Evolutionary conservation across 345 rosid genomes (phyloP).

Genomic region (Hibiscus syriacus): DNA sequence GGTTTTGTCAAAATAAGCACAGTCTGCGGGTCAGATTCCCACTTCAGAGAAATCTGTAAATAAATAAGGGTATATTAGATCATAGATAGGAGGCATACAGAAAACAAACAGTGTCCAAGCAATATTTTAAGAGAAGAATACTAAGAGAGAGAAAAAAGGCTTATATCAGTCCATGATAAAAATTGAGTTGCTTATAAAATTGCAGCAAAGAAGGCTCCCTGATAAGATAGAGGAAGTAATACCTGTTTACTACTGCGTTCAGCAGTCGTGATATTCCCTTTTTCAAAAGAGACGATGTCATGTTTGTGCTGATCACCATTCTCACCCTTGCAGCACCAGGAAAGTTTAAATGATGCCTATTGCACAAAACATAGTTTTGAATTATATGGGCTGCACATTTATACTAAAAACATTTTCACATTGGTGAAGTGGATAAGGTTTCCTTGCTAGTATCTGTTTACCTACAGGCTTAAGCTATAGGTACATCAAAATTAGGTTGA

Average conservation of each 20-base stretch:
- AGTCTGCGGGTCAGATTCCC: constrained; percentile 90
- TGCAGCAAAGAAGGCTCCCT: neutral
- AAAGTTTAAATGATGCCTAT: constrained; percentile 97
- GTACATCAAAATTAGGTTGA: neutral
- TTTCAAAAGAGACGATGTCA: constrained; percentile 91
- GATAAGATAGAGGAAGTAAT: constrained; percentile 9
- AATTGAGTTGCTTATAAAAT: too few species aligned
- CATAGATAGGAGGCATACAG: neutral
- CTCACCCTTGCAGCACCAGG: constrained; percentile 90
- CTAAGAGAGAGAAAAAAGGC: too few species aligned
- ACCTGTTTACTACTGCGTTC: constrained; percentile 95
- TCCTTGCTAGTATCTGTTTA: neutral
- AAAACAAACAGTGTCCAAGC: neutral
- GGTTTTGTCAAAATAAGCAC: constrained; percentile 91
- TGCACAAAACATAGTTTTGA: constrained; percentile 20
- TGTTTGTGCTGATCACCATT: constrained; percentile 85
- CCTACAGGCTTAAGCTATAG: neutral
- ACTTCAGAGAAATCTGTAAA: constrained; percentile 85
- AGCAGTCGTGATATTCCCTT: constrained; percentile 85
- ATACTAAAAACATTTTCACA: neutral
- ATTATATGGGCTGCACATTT: constrained; percentile 1
- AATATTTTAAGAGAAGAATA: neutral
- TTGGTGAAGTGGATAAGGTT: neutral
- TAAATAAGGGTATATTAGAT: neutral
- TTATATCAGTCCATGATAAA: too few species aligned